Percentiles rank a stretch among this genome's conserved stretches.
Conservation (phyloP, 1,284 basidiomycete genomes). For the Boletellus deceptivus region DNA sequence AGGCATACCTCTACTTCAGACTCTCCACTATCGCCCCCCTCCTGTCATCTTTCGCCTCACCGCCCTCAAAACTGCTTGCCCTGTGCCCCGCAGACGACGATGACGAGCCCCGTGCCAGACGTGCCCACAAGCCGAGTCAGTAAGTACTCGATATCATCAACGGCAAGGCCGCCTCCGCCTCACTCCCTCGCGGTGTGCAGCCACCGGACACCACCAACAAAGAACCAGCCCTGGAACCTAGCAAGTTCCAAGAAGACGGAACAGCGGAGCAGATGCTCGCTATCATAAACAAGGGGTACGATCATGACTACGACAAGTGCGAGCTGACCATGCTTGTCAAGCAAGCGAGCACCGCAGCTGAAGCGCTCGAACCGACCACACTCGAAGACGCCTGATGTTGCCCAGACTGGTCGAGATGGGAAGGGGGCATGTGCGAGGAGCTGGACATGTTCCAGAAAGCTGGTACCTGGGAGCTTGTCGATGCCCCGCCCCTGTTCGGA, state of each 20-base stretch:
- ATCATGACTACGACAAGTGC: neutral
- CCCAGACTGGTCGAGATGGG: constrained; percentile 9
- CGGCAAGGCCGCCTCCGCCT: neutral
- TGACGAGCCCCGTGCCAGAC: neutral
- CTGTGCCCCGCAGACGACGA: too few relatives aligned
- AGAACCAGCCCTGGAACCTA: neutral
- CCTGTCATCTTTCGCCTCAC: neutral
- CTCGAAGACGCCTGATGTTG: neutral
- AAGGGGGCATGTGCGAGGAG: constrained; percentile 5
- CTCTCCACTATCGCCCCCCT: neutral
- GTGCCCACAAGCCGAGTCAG: neutral
- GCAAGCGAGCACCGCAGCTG: neutral
- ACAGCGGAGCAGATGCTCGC: neutral
- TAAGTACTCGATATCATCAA: neutral
- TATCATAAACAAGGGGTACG: too few relatives aligned
- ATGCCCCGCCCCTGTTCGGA: constrained; percentile 59
- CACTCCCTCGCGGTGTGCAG: neutral
- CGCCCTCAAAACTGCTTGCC: too few relatives aligned
- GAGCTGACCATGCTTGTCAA: neutral
- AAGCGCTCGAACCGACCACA: constrained; percentile 1
- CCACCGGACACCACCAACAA: neutral
- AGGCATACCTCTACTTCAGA: too few relatives aligned
- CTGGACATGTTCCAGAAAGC: constrained; percentile 1
- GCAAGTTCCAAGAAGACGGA: neutral
- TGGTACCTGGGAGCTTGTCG: constrained; percentile 8